A percentile compares a stretch with the other conserved stretches of the same genome.
Evolutionary conservation across 768 basidiomycete genomes (phyloP).

Genomic region (Porpolomopsis calyptriformis): DNA sequence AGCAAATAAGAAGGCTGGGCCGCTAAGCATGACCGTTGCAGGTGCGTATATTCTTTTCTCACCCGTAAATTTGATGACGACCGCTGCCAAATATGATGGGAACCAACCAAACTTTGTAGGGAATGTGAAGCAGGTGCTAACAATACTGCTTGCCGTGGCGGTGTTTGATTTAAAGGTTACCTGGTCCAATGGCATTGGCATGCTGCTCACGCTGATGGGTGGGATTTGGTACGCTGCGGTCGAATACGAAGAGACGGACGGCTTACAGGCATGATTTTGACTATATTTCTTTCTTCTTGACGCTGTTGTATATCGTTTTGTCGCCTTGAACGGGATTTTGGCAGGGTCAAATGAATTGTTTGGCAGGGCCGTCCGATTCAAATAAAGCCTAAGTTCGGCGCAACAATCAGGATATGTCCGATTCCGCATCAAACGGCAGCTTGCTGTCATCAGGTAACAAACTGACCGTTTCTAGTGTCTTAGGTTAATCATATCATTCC

Average conservation of each 20-base stretch:
- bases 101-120: conserved; percentile 42
- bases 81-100: too few relatives aligned
- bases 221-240: conserved; percentile 73
- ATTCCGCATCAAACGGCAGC: too few relatives aligned
- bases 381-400: too few relatives aligned
- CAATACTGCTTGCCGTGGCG: conserved; percentile 71
- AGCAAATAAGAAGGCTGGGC: conserved; percentile 87
- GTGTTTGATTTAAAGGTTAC: conserved; percentile 82
- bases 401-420: too few relatives aligned
- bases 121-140: conserved; percentile 90
- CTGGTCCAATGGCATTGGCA: conserved; percentile 70
- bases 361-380: too few relatives aligned
- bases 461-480: too few relatives aligned
- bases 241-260: conserved; percentile 38
- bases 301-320: background rate
- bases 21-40: conserved; percentile 85
- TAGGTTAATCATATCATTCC: too few relatives aligned
- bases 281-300: background rate
- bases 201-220: conserved; percentile 72
- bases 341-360: too few relatives aligned
- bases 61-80: too few relatives aligned
- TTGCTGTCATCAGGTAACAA: too few relatives aligned
- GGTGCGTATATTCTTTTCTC: conserved; percentile 33
- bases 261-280: background rate
- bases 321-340: too few relatives aligned